These are phyloP conservation scores for Fusarium tuaranense DNA, from an alignment of 2,329 filamentous ascomycete genomes.

Conservation along the genomic window DNA sequence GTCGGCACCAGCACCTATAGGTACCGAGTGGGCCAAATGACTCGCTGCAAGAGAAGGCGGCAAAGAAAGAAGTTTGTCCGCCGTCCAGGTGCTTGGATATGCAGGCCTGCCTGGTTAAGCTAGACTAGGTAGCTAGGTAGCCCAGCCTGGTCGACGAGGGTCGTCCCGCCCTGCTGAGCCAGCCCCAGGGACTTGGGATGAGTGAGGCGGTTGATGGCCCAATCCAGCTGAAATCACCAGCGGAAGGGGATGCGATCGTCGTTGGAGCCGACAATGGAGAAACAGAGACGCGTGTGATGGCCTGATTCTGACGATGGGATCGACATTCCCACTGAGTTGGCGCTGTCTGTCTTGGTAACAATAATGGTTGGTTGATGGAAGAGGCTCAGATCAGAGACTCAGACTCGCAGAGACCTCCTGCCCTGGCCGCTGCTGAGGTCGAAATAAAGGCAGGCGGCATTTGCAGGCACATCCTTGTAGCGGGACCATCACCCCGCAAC, in stretches of 20 bases:
- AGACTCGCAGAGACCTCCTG: background rate
- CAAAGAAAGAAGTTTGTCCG: background rate
- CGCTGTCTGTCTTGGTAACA: background rate
- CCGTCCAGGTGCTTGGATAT: background rate
- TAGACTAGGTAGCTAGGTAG: background rate
- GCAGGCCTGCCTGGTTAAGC: background rate
- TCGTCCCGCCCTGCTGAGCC: slow-evolving; percentile 7
- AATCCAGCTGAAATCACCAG: background rate
- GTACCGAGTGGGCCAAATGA: background rate
- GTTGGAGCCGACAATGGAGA: background rate
- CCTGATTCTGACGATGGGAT: slow-evolving; percentile 5
- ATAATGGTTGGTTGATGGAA: background rate
- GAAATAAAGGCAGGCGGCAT: background rate
- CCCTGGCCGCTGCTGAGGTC: background rate
- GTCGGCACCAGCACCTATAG: background rate
- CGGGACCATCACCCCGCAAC: background rate
- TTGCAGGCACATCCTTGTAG: slow-evolving; percentile 4
- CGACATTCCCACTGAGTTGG: background rate
- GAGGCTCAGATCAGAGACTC: background rate
- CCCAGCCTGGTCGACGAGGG: background rate
- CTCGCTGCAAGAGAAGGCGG: slow-evolving; percentile 1
- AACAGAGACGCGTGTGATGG: background rate
- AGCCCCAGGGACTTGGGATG: slow-evolving; percentile 13
- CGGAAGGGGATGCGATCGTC: background rate
- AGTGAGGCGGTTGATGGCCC: slow-evolving; percentile 1